phyloP scores from a whole-genome alignment of 768 basidiomycete genomes.

The Terana coerulea region DNA sequence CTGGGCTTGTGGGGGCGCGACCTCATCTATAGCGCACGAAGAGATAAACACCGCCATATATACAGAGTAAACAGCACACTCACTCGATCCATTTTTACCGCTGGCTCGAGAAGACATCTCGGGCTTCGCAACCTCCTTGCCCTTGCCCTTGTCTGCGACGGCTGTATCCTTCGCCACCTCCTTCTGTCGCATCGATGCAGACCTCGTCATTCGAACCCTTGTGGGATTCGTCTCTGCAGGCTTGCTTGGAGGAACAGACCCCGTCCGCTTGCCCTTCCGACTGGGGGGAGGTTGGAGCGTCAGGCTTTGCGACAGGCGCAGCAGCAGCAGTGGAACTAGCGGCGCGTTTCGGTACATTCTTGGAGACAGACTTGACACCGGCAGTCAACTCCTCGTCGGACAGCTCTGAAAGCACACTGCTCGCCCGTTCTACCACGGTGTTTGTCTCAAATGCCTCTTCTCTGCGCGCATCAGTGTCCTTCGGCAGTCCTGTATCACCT shows the following conservation, averaged over 20 bases:
- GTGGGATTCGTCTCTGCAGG: neutral
- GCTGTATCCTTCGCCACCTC: slow-evolving; percentile 7
- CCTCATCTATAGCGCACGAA: neutral
- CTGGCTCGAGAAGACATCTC: neutral
- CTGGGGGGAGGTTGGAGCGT: neutral
- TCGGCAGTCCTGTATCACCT: too few species aligned
- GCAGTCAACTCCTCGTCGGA: too few species aligned
- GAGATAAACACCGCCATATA: neutral
- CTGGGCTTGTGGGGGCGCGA: neutral
- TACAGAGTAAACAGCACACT: neutral
- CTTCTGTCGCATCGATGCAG: slow-evolving; percentile 13
- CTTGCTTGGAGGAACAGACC: neutral
- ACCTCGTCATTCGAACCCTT: slow-evolving; percentile 11
- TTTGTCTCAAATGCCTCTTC: too few species aligned
- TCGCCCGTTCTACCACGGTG: too few species aligned
- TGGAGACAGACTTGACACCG: too few species aligned
- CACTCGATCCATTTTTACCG: neutral
- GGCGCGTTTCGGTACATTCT: too few species aligned
- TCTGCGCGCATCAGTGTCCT: too few species aligned
- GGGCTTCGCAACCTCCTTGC: neutral
- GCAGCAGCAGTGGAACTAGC: too few species aligned
- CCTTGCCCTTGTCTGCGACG: neutral
- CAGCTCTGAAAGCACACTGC: too few species aligned
- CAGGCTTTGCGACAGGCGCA: too few species aligned
- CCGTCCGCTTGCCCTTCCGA: neutral